These are phyloP conservation scores for Orychophragmus violaceus DNA, from an alignment of 345 rosid genomes.

Conservation along the genomic window DNA sequence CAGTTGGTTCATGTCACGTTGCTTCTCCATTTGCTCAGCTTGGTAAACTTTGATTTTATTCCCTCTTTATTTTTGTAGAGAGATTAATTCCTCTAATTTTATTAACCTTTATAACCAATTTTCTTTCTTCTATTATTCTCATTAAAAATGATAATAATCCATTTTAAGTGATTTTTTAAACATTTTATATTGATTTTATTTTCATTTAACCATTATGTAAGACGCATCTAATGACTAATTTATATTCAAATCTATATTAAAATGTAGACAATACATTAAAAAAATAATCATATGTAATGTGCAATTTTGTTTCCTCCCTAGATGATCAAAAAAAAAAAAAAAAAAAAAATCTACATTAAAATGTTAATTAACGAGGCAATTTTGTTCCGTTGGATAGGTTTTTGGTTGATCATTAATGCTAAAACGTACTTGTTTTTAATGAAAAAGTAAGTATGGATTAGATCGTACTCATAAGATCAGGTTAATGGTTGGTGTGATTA, in stretches of 20 bases:
- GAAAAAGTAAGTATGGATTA: neutral
- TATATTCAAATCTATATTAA: neutral
- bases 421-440: neutral
- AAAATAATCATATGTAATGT: neutral
- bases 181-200: neutral
- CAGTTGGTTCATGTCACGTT: conserved; percentile 75
- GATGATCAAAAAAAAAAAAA: too few species aligned
- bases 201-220: neutral
- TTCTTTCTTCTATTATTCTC: neutral
- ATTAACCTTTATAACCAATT: neutral
- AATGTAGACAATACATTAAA: too few species aligned
- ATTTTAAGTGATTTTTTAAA: neutral
- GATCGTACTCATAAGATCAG: too few species aligned
- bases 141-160: neutral
- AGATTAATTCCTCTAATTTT: too few species aligned
- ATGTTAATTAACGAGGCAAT: neutral
- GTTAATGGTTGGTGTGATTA: conserved; percentile 14
- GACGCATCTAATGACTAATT: neutral
- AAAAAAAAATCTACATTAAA: too few species aligned
- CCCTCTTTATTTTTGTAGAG: neutral
- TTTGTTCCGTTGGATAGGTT: neutral
- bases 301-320: too few species aligned
- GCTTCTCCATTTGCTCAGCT: conserved; percentile 39
- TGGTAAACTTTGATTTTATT: conserved; percentile 25
- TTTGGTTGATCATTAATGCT: neutral